phyloP scores from a whole-genome alignment of 2,329 filamentous ascomycete species.

The Arthrobotrys iridis region DNA sequence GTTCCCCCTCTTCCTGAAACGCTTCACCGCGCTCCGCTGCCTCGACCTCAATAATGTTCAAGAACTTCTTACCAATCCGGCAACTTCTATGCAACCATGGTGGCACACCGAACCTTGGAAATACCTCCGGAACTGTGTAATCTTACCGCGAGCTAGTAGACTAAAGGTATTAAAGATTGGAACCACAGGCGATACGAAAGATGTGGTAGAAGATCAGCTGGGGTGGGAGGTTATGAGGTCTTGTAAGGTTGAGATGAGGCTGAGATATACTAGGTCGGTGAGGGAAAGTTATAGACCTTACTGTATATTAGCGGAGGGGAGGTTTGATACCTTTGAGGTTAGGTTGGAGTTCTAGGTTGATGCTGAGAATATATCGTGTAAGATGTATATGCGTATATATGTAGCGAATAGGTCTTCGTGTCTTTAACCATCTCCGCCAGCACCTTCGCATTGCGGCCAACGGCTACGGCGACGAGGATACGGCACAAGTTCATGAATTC shows the following conservation, averaged over 20 bases:
- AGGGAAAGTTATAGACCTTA: not conserved
- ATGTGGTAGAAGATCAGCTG: not conserved
- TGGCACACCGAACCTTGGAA: conserved; percentile 2
- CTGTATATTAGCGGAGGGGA: not conserved
- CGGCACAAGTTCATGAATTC: no score
- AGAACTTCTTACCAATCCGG: not conserved
- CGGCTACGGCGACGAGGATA: no score
- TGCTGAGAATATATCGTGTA: no score
- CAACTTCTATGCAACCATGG: not conserved
- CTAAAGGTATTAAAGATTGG: conserved; percentile 10
- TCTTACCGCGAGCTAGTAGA: not conserved
- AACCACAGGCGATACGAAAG: not conserved
- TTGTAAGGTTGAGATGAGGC: not conserved
- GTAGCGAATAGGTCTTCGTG: no score
- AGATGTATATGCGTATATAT: no score
- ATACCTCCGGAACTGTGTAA: not conserved
- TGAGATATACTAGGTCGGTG: not conserved
- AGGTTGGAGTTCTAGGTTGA: not conserved
- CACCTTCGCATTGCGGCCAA: no score
- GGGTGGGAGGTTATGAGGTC: not conserved
- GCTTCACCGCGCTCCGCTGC: not conserved
- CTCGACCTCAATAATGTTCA: conserved; percentile 6
- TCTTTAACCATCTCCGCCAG: no score
- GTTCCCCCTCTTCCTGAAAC: conserved; percentile 7
- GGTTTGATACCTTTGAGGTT: not conserved